Evolutionary conservation across 1,284 basidiomycete genomes (phyloP), one percentile per base, ranked within the genome.

Genomic region (Fomitopsis schrenkii): DNA sequence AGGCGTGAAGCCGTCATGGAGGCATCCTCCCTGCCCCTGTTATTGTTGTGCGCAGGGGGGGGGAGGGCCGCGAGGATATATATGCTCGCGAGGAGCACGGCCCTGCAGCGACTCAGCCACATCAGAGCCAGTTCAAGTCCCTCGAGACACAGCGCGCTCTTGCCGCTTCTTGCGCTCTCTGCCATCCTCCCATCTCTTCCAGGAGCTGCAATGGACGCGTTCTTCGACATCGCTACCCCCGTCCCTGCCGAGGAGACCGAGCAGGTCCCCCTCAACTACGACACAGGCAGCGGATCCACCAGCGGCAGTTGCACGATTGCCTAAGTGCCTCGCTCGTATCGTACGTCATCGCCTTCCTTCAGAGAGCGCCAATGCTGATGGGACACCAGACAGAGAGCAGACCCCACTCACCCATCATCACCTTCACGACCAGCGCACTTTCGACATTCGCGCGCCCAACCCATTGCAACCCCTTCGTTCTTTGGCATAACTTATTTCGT

Each of bases 231-330:
- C 60, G 55, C 60, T 33, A 46, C 26, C n/a, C 56, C 56, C 57
- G 60, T 58, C 50, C 60, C 60, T 35, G 36, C 55, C 17, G 59
- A 60, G 54, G 59, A 60, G 59, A 60, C 42, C 54, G 59, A 60
- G 59, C 46, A 56, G 50, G 36, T 60, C 8, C 59, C 54, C 15
- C 17, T 19, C 36, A 50, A 60, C 45, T 60, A 56, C 36, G 59
- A 60, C 36, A 55, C 38, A 7, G 17, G 22, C 38, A 60, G 26
- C 17, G 45, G 45, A 28, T n/a, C 26, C 40, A 36, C 26, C 26
- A 54, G 52, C 36, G 52, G 52, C 33, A 36, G 35, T 19, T 54
- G 52, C 52, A 40, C 52, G 14, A 58, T 58, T 38, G 56, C 56
- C 56, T 58, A 38, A 45, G 45, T 38, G 56, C 45, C 45, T 56